These are phyloP conservation scores for Dendrothele bispora DNA, from an alignment of 768 basidiomycete species.

Conservation along the genomic window DNA sequence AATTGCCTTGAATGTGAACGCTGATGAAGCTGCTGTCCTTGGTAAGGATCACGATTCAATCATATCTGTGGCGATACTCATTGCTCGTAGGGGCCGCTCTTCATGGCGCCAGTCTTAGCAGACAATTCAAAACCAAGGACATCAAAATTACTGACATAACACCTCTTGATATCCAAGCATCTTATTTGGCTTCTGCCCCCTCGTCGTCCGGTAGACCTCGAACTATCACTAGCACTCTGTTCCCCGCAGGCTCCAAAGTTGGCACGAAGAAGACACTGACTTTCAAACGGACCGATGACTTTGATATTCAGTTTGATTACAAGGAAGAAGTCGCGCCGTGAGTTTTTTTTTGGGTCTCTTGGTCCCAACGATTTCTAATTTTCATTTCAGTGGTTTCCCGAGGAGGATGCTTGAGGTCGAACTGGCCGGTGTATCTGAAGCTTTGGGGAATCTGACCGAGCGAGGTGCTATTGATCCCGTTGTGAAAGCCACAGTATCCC, in stretches of 20 bases:
- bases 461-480: slow-evolving; percentile 79
- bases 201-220: slow-evolving; percentile 51
- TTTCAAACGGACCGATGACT: slow-evolving; percentile 84
- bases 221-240: slow-evolving; percentile 74
- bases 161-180: slow-evolving; percentile 75
- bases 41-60: slow-evolving; percentile 37
- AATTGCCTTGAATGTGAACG: slow-evolving; percentile 93
- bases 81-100: slow-evolving; percentile 68
- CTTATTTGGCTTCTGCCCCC: slow-evolving; percentile 67
- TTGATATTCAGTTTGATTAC: slow-evolving; percentile 77
- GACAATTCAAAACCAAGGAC: slow-evolving; percentile 94
- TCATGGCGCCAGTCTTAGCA: slow-evolving; percentile 83
- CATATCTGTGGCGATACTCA: slow-evolving; percentile 3
- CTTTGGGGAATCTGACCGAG: slow-evolving; percentile 81
- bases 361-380: slow-evolving; percentile 5
- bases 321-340: slow-evolving; percentile 62
- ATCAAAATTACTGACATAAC: slow-evolving; percentile 80
- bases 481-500: slow-evolving; percentile 78
- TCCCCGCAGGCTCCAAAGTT: slow-evolving; percentile 73
- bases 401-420: slow-evolving; percentile 73
- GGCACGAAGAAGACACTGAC: slow-evolving; percentile 86
- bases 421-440: slow-evolving; percentile 71
- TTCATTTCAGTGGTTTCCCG: slow-evolving; percentile 58
- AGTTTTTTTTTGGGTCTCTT: slow-evolving; percentile 25
- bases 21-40: slow-evolving; percentile 94